Base-by-base conservation (phyloP, 106 monocot genomes). In the Allium sativum region DNA sequence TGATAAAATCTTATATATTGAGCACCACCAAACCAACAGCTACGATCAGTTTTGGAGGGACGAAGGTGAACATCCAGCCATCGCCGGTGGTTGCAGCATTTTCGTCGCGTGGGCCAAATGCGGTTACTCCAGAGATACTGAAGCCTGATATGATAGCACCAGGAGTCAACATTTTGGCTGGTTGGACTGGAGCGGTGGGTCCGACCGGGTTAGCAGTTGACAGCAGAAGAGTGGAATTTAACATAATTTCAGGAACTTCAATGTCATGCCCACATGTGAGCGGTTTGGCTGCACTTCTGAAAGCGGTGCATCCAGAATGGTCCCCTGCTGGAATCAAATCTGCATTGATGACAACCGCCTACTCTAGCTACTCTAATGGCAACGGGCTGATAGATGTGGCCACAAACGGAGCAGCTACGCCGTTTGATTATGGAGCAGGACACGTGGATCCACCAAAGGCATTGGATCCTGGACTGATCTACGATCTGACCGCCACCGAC, bases 181-280 rank as follows among this genome's bases (percentile, higher is more conserved):
- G 80, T 0, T 98, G 96, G 96, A 78, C 73, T 44, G 88, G 88
- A 3, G 73, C 77, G 5, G 84, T 72, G 8, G 91, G 91, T 1
- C 96, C 96, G 3, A 91, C 96, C 13, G 96, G 85, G 3, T 53
- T 88, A 6, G 21, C 76, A 31, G 64, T 47, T 3, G 96, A 98
- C 68, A 3, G 56, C 0, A 77, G 96, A 9, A 74, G 82, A 44
- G 79, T 77, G 0, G 84, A 85, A 46, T 98, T 85, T 82, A 98
- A 91, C 74, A 91, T 98, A 61, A 98, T 98, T 60, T 98, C 96
- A 20, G 96, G 96, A 48, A 98, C 96, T 0, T 98, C 96, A 21
- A 98, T 98, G 96, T 98, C 96, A 31, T 98, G 96, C 67, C 96
- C 96, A 15, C 96, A 98, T 69, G 82, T 91, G 14, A 98, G 96